These are phyloP conservation scores for Ascochyta lentis DNA, from an alignment of 2,329 filamentous ascomycete species.

Conservation along the genomic window DNA sequence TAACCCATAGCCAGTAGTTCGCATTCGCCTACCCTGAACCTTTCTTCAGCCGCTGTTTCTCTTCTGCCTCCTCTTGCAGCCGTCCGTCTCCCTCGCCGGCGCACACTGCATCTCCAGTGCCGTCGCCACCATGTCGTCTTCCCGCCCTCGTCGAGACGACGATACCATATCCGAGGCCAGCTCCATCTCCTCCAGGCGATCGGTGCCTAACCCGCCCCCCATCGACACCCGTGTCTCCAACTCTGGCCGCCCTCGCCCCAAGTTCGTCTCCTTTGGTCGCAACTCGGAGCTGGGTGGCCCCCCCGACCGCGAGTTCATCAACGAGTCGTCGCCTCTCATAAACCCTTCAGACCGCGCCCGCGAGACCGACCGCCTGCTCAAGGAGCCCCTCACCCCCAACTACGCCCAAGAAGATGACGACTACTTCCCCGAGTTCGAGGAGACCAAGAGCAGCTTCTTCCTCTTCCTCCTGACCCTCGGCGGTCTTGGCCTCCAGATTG, in stretches of 20 bases:
- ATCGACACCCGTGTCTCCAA: slow-evolving; percentile 25
- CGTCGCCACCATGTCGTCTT: slow-evolving; percentile 25
- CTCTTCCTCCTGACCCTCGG: slow-evolving; percentile 84
- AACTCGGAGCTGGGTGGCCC: slow-evolving; percentile 27
- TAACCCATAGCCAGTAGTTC: background rate
- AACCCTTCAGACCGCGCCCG: slow-evolving; percentile 35
- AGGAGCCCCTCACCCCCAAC: slow-evolving; percentile 42
- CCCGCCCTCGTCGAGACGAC: slow-evolving; percentile 17
- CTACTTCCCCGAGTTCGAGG: slow-evolving; percentile 58
- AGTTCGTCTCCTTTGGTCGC: slow-evolving; percentile 47
- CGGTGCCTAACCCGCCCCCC: slow-evolving; percentile 18
- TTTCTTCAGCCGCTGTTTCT: background rate
- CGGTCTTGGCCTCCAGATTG: slow-evolving; percentile 87
- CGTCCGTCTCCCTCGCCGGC: slow-evolving; percentile 23
- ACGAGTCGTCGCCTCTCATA: slow-evolving; percentile 47
- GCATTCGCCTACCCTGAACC: slow-evolving; percentile 8
- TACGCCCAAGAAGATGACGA: slow-evolving; percentile 51
- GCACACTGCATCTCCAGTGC: slow-evolving; percentile 20
- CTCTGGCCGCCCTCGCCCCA: slow-evolving; percentile 34
- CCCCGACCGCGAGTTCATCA: slow-evolving; percentile 37
- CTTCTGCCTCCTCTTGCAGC: slow-evolving; percentile 3
- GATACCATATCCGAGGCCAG: slow-evolving; percentile 23
- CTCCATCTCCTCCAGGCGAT: slow-evolving; percentile 18
- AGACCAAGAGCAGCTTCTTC: slow-evolving; percentile 84
- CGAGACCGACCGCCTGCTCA: slow-evolving; percentile 42